Evolutionary conservation across 306 rosid species (phyloP).

Genomic region (Hippophae rhamnoides): DNA sequence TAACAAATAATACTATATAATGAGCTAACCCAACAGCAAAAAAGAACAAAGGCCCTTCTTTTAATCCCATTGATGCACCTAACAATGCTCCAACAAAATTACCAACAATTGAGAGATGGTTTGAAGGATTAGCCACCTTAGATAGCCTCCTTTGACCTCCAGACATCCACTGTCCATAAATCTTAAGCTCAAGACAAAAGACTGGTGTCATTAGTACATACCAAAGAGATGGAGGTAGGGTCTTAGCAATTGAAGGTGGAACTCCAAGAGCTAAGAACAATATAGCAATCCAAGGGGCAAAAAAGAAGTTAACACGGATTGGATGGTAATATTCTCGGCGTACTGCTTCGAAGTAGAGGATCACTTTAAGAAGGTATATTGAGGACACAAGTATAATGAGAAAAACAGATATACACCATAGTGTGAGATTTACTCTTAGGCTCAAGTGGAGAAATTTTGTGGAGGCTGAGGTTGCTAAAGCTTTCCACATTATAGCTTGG

Average conservation of each 20-base stretch:
- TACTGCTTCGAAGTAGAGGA: conserved; percentile 81
- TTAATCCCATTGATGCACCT: conserved; percentile 83
- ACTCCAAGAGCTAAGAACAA: conserved; percentile 63
- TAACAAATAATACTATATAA: conserved; percentile 70
- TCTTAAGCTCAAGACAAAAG: conserved; percentile 68
- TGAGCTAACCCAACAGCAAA: conserved; percentile 82
- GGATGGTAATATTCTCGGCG: conserved; percentile 89
- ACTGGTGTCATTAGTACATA: conserved; percentile 80
- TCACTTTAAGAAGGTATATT: conserved; percentile 44
- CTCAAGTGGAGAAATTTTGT: conserved; percentile 61
- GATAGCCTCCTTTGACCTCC: conserved; percentile 86
- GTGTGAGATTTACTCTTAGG: conserved; percentile 39
- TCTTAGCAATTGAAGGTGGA: conserved; percentile 50
- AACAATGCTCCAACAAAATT: conserved; percentile 83
- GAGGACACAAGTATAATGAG: conserved; percentile 27
- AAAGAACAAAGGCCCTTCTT: conserved; percentile 86
- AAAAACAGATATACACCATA: conserved; percentile 58
- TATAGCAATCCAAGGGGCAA: conserved; percentile 85
- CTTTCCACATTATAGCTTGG: conserved; percentile 89
- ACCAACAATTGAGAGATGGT: conserved; percentile 72
- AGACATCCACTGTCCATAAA: conserved; percentile 98
- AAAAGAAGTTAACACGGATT: conserved; percentile 80
- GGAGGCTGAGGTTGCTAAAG: conserved; percentile 51
- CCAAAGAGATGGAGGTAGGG: conserved; percentile 51
- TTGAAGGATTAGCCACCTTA: conserved; percentile 80